Evolutionary conservation across 2,329 filamentous ascomycete species (phyloP), one percentile per base, ranked within the genome.

Genomic region (Xylariaceae sp.): DNA sequence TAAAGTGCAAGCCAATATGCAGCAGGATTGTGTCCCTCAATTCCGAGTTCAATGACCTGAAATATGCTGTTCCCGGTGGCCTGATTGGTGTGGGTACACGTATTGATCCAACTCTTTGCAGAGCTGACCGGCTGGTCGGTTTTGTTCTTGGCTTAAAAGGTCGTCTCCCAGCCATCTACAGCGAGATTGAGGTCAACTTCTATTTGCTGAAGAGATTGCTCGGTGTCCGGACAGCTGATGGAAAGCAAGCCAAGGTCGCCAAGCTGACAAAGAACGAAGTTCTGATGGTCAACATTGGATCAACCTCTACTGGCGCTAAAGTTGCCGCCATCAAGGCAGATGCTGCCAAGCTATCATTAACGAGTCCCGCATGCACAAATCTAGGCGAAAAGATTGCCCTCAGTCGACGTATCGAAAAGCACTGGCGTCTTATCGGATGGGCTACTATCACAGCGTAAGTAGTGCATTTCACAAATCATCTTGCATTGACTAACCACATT

Each of bases 241-340:
- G 94, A 73, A 99, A 99, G 82, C 94, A 97, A 78, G 93, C 93
- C 70, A 99, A 99, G 87, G 94, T 99, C 64, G 92, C 92, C 67
- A 99, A 99, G 81, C 82, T 99, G 62, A 82, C 92, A 53, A 99
- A 97, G 86, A 97, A 96, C 77, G 94, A 99, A 76, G 92, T 97
- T 69, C 88, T 99, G 76, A 97, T 99, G 94, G 94, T 99, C 63
- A 99, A 99, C 81, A 99, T 99, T 72, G 94, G 94, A 58, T 96
- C 91, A 30, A 97, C 93, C 8, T 95, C 94, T 40, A 97, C 93
- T 11, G 94, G 94, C 75, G 94, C 94, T 64, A 99, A 97, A 85
- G 91, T 99, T 48, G 85, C 94, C 54, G 93, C 91, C 68, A 95
- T 97, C 72, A 97, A 94, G 84, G 92, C 93, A 70, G 94, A 99